phyloP scores from a whole-genome alignment of 2,329 filamentous ascomycete genomes.

The Fusarium praegraminearum region DNA sequence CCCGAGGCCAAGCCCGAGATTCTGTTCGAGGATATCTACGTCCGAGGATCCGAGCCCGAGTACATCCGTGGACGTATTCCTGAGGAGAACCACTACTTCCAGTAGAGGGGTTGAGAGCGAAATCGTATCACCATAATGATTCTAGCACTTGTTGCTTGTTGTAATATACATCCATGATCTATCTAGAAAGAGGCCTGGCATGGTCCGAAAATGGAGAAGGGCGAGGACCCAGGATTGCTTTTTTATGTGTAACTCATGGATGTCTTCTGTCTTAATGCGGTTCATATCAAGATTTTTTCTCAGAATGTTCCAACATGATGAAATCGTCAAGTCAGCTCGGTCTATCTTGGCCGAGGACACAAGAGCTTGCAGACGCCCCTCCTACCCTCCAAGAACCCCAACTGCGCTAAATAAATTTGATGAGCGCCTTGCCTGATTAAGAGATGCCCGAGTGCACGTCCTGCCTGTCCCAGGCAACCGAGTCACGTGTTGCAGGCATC shows the following conservation, averaged over 20 bases:
- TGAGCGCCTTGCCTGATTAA: slow-evolving; percentile 2
- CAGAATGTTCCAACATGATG: slow-evolving; percentile 12
- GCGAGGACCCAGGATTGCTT: slow-evolving; percentile 38
- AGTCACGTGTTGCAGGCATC: slow-evolving; percentile 44
- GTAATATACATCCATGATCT: slow-evolving; percentile 52
- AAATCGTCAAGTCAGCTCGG: slow-evolving; percentile 28
- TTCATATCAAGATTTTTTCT: slow-evolving; percentile 5
- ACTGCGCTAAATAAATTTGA: slow-evolving; percentile 26
- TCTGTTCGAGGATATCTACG: slow-evolving; percentile 75
- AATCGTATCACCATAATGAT: slow-evolving; percentile 50
- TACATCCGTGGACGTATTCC: slow-evolving; percentile 47
- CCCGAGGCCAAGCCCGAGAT: slow-evolving; percentile 85
- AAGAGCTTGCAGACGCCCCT: slow-evolving; percentile 28
- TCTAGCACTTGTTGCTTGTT: slow-evolving; percentile 48
- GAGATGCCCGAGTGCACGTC: slow-evolving; percentile 4
- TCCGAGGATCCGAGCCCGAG: slow-evolving; percentile 45
- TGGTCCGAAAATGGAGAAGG: slow-evolving; percentile 45
- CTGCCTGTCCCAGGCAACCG: neutral
- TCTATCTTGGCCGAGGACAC: slow-evolving; percentile 30
- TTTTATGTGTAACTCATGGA: slow-evolving; percentile 44
- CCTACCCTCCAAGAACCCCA: slow-evolving; percentile 1
- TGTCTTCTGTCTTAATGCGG: slow-evolving; percentile 20
- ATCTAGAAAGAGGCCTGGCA: slow-evolving; percentile 45
- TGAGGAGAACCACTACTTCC: slow-evolving; percentile 43
- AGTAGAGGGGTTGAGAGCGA: slow-evolving; percentile 35